phyloP scores from a whole-genome alignment of 495 filamentous ascomycete species.

The Hypoxylon crocopeplum region DNA sequence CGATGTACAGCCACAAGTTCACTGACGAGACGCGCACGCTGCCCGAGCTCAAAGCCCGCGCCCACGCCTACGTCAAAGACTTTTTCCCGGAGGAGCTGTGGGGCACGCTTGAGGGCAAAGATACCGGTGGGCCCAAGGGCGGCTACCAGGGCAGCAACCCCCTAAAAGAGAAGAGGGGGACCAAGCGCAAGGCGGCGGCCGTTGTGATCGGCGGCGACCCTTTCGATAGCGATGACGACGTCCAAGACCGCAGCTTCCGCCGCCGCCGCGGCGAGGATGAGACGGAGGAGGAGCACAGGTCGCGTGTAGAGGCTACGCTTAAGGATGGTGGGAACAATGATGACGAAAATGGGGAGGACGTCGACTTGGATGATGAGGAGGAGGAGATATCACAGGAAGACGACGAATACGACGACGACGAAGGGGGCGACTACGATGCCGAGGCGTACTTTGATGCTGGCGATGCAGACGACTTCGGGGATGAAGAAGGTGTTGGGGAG shows the following conservation, averaged over 20 bases:
- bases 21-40: slow-evolving; percentile 50
- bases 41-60: slow-evolving; percentile 49
- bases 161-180: slow-evolving; percentile 7
- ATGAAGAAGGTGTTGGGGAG: slow-evolving; percentile 55
- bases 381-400: slow-evolving; percentile 52
- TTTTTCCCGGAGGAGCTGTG: slow-evolving; percentile 62
- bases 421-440: slow-evolving; percentile 62
- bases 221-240: slow-evolving; percentile 27
- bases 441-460: slow-evolving; percentile 62
- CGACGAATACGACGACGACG: slow-evolving; percentile 54
- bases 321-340: slow-evolving; percentile 48
- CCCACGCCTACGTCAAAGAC: slow-evolving; percentile 51
- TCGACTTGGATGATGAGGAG: slow-evolving; percentile 48
- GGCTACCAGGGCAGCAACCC: slow-evolving; percentile 24
- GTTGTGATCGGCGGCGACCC: slow-evolving; percentile 27
- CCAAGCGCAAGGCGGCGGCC: slow-evolving; percentile 22
- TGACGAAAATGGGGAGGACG: slow-evolving; percentile 48
- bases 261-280: slow-evolving; percentile 43
- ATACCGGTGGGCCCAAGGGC: slow-evolving; percentile 35
- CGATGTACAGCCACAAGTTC: slow-evolving; percentile 58
- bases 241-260: slow-evolving; percentile 28
- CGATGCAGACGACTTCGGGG: slow-evolving; percentile 52
- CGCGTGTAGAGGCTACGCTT: slow-evolving; percentile 38
- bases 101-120: slow-evolving; percentile 55
- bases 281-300: slow-evolving; percentile 52